Base-by-base conservation (phyloP, 352 stramenopile species). In the Globisporangium acanthophoron region DNA sequence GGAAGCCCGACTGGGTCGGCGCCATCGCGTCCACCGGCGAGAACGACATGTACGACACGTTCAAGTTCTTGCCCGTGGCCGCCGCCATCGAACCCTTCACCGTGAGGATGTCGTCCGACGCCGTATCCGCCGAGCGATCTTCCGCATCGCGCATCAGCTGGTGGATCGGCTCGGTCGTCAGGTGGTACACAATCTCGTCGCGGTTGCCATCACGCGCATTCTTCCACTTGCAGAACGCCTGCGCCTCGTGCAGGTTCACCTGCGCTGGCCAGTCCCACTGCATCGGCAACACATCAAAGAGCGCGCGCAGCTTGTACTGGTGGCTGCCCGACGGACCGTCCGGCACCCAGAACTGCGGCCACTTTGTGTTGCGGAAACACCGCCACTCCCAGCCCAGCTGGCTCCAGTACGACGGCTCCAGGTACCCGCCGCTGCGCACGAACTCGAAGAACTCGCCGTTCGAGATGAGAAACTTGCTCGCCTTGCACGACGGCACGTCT, bases 381-480 rank as follows among this genome's bases (percentile, higher is more conserved):
- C 90, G 78, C 96, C 96, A 98, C 52, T 90, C 90, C 96, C 96
- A 99, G 29, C 96, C 94, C 24, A 90, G 73, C 39, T 92, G 71
- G 61, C 79, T 85, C 96, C 96, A 99, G 62, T 88, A 91, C 39
- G 88, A 71, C 27, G 85, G 76, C 48, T 93, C 83, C 0, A 89
- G 60, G 81, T 99, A 99, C 9, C 95, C 96, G 43, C 93, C 91
- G 54, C 87, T 82, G 46, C 79, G 72, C 7, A 99, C 96, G 71
- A 99, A 99, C 60, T 98, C 80, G 47, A 76, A 92, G 67, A 96
- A 99, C 68, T 99, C 94, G 57, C 94, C 96, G 73, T 99, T 99
- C 9, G 88, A 98, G 24, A 98, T 79, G 61, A 98, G 88, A 63
- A 96, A 89, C 65, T 97, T 87, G 55, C 76, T 94, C 18, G 85